Conservation (phyloP, 768 basidiomycete species). For the Boletus sensibilis region DNA sequence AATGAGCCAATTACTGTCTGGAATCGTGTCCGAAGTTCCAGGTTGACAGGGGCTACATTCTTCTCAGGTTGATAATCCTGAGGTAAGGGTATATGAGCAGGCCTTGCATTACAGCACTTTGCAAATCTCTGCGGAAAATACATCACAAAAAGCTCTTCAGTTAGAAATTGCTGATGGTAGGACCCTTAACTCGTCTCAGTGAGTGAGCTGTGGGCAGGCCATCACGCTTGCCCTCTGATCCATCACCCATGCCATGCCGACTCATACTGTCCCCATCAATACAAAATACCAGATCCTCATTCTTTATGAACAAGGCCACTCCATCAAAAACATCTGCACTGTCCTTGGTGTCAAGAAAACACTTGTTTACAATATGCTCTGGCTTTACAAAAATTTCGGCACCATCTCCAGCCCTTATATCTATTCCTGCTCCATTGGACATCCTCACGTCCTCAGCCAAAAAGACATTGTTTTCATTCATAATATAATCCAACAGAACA, state of each 20-base stretch:
- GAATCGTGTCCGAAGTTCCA: no score
- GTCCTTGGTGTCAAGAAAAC: neutral
- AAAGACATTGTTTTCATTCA: neutral
- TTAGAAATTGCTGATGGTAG: neutral
- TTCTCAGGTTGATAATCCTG: no score
- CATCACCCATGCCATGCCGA: neutral
- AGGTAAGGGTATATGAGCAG: no score
- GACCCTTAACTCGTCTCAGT: neutral
- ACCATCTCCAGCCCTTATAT: neutral
- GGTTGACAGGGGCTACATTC: no score
- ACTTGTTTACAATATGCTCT: neutral
- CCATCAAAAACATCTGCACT: neutral
- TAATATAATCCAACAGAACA: neutral
- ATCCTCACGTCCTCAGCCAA: neutral
- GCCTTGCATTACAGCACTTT: neutral
- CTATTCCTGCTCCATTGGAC: neutral
- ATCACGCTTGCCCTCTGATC: neutral
- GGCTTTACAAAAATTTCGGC: neutral
- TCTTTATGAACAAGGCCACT: neutral
- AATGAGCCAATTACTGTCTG: no score
- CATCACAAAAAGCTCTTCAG: neutral
- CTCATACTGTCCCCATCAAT: neutral
- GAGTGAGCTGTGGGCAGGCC: neutral
- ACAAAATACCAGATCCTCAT: neutral
- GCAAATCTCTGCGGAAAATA: neutral